Conservation (phyloP, 768 basidiomycete species). For the Punctularia strigosozonata region DNA sequence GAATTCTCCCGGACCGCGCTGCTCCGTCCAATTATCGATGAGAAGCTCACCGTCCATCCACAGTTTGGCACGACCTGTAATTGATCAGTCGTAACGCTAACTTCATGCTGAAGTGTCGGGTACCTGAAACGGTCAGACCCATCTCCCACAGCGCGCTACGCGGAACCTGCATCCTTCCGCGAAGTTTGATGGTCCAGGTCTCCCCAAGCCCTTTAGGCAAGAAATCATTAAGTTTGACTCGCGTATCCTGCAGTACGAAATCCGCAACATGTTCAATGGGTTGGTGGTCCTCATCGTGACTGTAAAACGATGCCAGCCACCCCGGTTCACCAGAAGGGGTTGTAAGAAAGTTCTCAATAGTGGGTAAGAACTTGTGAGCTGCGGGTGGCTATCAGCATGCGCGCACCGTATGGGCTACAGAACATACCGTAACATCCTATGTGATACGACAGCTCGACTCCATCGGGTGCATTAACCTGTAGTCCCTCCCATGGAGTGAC, state of each 20-base stretch:
- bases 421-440: conserved; percentile 55
- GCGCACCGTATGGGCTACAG: conserved; percentile 1
- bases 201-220: conserved; percentile 40
- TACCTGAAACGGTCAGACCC: conserved; percentile 52
- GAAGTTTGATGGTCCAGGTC: conserved; percentile 46
- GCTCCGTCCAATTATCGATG: conserved; percentile 65
- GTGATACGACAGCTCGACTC: conserved; percentile 39
- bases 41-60: conserved; percentile 45
- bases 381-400: neutral
- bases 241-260: conserved; percentile 43
- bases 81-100: neutral
- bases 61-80: conserved; percentile 44
- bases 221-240: conserved; percentile 58
- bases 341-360: conserved; percentile 46
- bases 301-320: conserved; percentile 56
- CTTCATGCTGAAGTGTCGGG: no score
- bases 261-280: conserved; percentile 29
- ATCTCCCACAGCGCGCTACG: conserved; percentile 41
- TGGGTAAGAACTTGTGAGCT: conserved; percentile 63
- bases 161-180: conserved; percentile 37
- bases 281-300: conserved; percentile 36
- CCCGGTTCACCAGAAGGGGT: conserved; percentile 42
- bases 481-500: conserved; percentile 56
- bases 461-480: conserved; percentile 32
- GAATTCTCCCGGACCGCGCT: conserved; percentile 55